These are phyloP conservation scores for Arachnopeziza araneosa DNA, from an alignment of 2,329 filamentous ascomycete genomes.

Conservation along the genomic window DNA sequence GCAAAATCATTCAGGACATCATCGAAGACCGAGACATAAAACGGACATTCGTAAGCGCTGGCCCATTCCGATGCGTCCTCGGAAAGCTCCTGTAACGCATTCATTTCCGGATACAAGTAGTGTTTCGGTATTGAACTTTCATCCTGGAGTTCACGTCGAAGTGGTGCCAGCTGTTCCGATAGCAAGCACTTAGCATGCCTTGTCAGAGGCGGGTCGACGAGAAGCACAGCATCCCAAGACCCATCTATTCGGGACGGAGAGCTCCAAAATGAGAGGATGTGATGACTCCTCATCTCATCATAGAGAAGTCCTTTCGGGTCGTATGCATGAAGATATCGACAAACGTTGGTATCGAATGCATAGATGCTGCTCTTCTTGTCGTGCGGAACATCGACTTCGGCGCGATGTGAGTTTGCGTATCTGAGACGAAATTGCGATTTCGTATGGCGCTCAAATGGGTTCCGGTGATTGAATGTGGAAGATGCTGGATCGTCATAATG, in stretches of 20 bases:
- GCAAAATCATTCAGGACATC: neutral
- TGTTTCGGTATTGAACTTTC: constrained; percentile 1
- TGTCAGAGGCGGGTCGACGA: neutral
- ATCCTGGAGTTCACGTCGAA: neutral
- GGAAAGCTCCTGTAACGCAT: neutral
- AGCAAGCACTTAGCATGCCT: neutral
- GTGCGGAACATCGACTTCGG: neutral
- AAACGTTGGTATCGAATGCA: neutral
- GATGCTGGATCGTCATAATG: constrained; percentile 3
- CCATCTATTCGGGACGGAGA: constrained; percentile 1
- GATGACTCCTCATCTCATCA: constrained; percentile 1
- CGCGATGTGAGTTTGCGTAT: constrained; percentile 1
- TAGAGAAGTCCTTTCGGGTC: neutral
- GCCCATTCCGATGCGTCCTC: neutral
- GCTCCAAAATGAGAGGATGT: constrained; percentile 1
- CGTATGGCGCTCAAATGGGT: constrained; percentile 1
- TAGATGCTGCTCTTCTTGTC: neutral
- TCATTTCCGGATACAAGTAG: constrained; percentile 1
- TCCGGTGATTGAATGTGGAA: constrained; percentile 1
- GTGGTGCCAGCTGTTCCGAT: neutral
- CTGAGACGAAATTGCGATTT: constrained; percentile 1
- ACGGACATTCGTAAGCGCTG: neutral
- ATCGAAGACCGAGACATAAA: neutral
- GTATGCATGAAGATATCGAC: constrained; percentile 2
- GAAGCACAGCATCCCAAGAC: constrained; percentile 2